Conservation (phyloP, 2,329 filamentous ascomycete species). For the Dactylellina drechsleri region DNA sequence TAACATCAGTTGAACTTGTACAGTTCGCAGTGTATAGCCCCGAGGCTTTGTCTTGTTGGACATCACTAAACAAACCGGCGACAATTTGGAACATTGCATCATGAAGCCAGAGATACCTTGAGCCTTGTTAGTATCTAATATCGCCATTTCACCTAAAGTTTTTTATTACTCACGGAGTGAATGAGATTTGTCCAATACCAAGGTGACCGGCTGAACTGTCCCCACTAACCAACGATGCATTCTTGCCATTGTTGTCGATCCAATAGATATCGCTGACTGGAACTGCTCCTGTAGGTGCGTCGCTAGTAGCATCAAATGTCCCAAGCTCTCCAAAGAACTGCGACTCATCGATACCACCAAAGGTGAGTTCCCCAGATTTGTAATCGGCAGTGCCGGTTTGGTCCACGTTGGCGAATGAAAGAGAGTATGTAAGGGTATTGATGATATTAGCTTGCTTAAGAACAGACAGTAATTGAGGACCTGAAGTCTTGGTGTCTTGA, state of each 20-base stretch:
- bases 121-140: neutral
- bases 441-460: slow-evolving; percentile 27
- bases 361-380: slow-evolving; percentile 24
- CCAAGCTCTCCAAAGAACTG: slow-evolving; percentile 35
- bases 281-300: slow-evolving; percentile 6
- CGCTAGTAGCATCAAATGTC: slow-evolving; percentile 15
- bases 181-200: slow-evolving; percentile 17
- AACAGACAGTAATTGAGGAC: slow-evolving; percentile 38
- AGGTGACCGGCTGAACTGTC: slow-evolving; percentile 24
- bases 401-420: slow-evolving; percentile 34
- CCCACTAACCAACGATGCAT: slow-evolving; percentile 26
- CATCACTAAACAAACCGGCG: slow-evolving; percentile 29
- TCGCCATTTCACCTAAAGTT: neutral
- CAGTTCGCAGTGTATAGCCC: slow-evolving; percentile 27
- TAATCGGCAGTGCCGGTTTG: slow-evolving; percentile 18
- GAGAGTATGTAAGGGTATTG: slow-evolving; percentile 42
- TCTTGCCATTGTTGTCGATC: slow-evolving; percentile 26
- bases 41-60: slow-evolving; percentile 10
- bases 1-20: slow-evolving; percentile 7
- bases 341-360: slow-evolving; percentile 40
- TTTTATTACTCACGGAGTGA: slow-evolving; percentile 40
- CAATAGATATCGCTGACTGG: slow-evolving; percentile 45
- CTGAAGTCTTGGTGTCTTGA: slow-evolving; percentile 3
- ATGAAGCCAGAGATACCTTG: slow-evolving; percentile 48
- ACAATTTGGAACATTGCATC: slow-evolving; percentile 40